These are phyloP conservation scores for Entomortierella lignicola DNA, from an alignment of 192 early-diverging fungal species.

Conservation along the genomic window DNA sequence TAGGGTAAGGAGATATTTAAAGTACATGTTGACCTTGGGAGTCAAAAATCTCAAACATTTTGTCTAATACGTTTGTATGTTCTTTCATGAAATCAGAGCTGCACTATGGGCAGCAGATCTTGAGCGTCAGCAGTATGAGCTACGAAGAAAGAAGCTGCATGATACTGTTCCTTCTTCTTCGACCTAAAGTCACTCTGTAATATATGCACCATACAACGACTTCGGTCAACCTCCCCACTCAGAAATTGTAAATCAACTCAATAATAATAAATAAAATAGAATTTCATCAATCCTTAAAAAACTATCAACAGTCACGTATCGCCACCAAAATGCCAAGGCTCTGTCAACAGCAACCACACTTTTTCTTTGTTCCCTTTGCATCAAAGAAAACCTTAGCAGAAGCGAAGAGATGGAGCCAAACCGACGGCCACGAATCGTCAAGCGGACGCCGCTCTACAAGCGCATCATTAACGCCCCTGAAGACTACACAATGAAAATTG, in stretches of 20 bases:
- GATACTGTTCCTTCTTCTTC: too few relatives aligned
- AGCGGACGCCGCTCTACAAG: conserved; percentile 15
- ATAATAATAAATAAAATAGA: neutral
- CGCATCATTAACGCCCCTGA: conserved; percentile 30
- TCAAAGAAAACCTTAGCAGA: neutral
- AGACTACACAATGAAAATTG: conserved; percentile 28
- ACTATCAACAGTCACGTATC: neutral
- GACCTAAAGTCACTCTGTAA: too few relatives aligned
- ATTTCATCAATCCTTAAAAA: too few relatives aligned
- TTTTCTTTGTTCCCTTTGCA: neutral
- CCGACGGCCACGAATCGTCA: conserved; percentile 28
- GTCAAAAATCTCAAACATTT: neutral
- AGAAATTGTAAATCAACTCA: neutral
- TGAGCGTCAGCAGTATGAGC: conserved; percentile 42
- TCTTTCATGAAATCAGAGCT: conserved; percentile 8
- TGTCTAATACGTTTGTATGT: neutral
- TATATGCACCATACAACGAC: too few relatives aligned
- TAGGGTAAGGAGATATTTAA: conserved; percentile 51
- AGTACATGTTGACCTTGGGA: neutral
- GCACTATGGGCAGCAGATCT: conserved; percentile 51
- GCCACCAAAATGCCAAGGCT: neutral
- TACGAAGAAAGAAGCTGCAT: conserved; percentile 27
- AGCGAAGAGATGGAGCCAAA: conserved; percentile 21
- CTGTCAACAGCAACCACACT: neutral
- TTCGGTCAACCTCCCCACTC: neutral